Evolutionary conservation across 306 rosid species (phyloP), one percentile per base, ranked within the genome.

Genomic region (Nissolia schottii): DNA sequence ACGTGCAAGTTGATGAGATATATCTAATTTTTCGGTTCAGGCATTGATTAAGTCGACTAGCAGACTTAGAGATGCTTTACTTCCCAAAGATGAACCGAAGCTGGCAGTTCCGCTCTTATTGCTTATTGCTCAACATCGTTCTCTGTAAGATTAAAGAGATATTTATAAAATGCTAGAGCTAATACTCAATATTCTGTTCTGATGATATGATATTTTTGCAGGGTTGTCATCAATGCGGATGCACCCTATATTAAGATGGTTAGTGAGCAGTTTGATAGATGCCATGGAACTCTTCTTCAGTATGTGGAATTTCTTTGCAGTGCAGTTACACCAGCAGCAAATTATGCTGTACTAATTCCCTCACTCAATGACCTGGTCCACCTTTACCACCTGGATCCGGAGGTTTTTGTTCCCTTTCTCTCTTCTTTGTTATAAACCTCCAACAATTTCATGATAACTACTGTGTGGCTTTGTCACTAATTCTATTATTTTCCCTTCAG

Each of bases 241-340:
- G 99, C 97, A 8, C 97, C 97, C 23, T 94, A 94, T 68, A 94
- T 94, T 71, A 94, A 91, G 89, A 91, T 94, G 99, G 89, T 94
- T 51, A 67, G 99, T 0, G 99, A 94, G 80, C 99, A 94, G 77
- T 94, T 94, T 67, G 99, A 94, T 85, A 86, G 99, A 82, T 84
- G 93, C 75, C 99, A 94, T 55, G 99, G 99, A 76, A 92, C 95
- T 27, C 92, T 94, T 59, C 97, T 94, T 73, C 99, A 94, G 51
- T 94, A 87, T 70, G 96, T 91, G 58, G 99, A 94, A 53, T 94
- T 94, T 79, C 97, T 94, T 64, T 82, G 85, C 67, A 86, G 95
- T 87, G 96, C 97, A 48, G 83, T 94, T 67, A 83, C 89, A 20
- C 96, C 99, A 27, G 82, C 89, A 34, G 87, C 89, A 45, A 84